Evolutionary conservation across 2,329 filamentous ascomycete genomes (phyloP), one percentile per base, ranked within the genome.

Genomic region (Aureobasidium subglaciale): DNA sequence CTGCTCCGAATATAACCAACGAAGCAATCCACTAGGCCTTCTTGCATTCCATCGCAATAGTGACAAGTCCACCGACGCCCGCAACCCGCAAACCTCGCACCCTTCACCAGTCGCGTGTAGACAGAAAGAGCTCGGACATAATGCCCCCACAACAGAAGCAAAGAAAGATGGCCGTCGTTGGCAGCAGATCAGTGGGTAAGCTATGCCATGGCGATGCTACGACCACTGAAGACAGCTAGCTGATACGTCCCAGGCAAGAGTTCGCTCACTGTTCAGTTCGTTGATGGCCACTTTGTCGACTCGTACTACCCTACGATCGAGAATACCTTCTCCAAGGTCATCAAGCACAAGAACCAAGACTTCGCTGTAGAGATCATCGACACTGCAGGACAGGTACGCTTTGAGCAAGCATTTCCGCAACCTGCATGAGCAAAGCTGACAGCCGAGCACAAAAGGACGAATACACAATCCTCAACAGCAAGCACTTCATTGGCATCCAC

Each of bases 281-380:
- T 96, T 68, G 93, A 99, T 70, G 90, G 90, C 60, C 91, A 96
- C 75, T 99, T 99, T 69, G 92, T 99, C 68, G 93, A 99, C 73
- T 95, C 88, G 72, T 99, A 99, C 75, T 99, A 99, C 72, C 93
- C 93, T 32, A 99, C 93, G 37, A 97, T 99, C 67, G 93, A 99
- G 73, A 99, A 97, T 72, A 97, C 92, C 2, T 99, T 99, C 71
- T 95, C 87, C 78, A 95, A 95, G 72, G 86, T 90, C 63, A 96
- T 99, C 71, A 87, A 89, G 65, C 87, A 88, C 72, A 95, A 93
- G 73, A 87, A 88, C 49, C 90, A 96, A 72, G 93, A 97, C 62
- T 99, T 85, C 72, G 85, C 88, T 50, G 96, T 91, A 11, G 93
- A 99, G 75, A 97, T 99, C 66, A 93, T 99, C 70, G 93, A 99